Conservation (phyloP, 305 asterid species). For the Withania somnifera region DNA sequence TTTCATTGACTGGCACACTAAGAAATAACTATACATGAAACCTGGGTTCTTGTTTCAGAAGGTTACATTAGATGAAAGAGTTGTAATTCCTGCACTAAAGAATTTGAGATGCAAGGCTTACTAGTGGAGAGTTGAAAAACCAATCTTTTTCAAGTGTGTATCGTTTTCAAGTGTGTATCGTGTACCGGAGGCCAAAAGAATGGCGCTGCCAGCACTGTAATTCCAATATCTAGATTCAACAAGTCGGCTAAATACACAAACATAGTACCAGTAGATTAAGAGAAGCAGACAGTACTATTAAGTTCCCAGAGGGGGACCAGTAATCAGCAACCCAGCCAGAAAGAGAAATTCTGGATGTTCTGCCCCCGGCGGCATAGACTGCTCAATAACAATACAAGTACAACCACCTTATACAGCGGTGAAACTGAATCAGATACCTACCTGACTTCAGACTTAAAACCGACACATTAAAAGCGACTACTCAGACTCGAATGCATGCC, state of each 20-base stretch:
- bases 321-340: neutral
- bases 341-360: neutral
- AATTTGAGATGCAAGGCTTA: neutral
- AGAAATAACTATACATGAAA: neutral
- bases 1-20: neutral
- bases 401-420: neutral
- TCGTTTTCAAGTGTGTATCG: neutral
- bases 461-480: neutral
- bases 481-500: conserved; percentile 34
- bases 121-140: neutral
- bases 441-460: neutral
- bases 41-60: neutral
- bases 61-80: neutral
- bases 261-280: neutral
- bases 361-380: neutral
- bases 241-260: neutral
- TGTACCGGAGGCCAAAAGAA: neutral
- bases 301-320: neutral
- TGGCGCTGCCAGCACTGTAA: neutral
- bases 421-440: neutral
- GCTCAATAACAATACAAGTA: neutral
- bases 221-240: neutral
- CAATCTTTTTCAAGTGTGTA: neutral
- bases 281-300: neutral
- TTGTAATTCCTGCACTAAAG: neutral